Evolutionary conservation across 1,139 yeast species (phyloP), one percentile per base, ranked within the genome.

Genomic region (Debaryomycetaceae sp.): DNA sequence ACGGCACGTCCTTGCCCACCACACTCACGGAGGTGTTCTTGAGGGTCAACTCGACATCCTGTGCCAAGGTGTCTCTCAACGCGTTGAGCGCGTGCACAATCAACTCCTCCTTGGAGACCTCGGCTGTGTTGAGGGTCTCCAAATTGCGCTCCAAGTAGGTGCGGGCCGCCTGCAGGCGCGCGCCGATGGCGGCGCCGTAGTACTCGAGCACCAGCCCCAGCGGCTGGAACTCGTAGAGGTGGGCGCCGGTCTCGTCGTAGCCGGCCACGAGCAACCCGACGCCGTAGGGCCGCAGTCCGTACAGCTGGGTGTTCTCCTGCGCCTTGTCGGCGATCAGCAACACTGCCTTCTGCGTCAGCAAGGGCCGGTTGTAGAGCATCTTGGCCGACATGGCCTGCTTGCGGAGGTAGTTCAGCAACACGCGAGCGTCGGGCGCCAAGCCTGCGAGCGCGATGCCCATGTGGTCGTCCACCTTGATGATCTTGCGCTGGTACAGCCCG

Each of bases 131-230:
- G 46, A 85, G 83, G 25, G 68, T 65, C 21, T 83, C 88, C 52
- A 80, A 71, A 40, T 81, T 80, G 53, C 96, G 78, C 58, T 91
- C 98, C 53, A 93, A 65, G 49, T 88, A 91, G 2, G 99, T 91
- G 62, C 95, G 76, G 11, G 96, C 96, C 29, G 97, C 97, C 62
- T 91, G 99, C 2, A 97, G 88, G 53, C 99, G 76, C 11, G 99
- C 98, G 30, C 99, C 99, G 52, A 91, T 88, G 26, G 98, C 95
- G 8, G 96, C 83, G 24, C 96, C 98, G 45, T 71, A 76, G 53
- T 89, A 84, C 56, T 91, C 97, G 51, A 88, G 69, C 16, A 83
- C 94, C 18, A 93, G 81, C 3, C 99, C 99, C 8, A 95, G 82
- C 14, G 98, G 98, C 53, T 85, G 89, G 61, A 91, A 93, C 64